Percentiles rank a stretch among this genome's conserved stretches.
Conservation (phyloP, 352 stramenopile genomes). For the Phytophthora sojae region DNA sequence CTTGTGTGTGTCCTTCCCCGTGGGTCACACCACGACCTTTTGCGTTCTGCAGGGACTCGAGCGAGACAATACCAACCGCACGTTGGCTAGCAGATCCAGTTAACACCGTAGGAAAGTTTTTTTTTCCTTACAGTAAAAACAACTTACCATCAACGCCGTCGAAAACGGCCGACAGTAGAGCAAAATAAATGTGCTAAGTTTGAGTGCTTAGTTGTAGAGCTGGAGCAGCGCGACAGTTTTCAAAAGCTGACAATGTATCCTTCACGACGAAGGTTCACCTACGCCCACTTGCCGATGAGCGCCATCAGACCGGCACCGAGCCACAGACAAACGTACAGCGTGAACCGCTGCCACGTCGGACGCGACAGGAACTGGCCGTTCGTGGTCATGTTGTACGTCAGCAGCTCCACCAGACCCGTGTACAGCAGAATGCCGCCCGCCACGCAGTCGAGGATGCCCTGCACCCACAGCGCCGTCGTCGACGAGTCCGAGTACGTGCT, state of each 20-base stretch:
- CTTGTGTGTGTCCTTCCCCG: no score
- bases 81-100: no score
- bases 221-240: not conserved
- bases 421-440: conserved; percentile 78
- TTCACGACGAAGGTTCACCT: conserved; percentile 8
- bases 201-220: no score
- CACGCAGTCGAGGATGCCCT: conserved; percentile 71
- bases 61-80: no score
- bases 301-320: conserved; percentile 65
- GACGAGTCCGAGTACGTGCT: conserved; percentile 62
- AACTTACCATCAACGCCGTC: no score
- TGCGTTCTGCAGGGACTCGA: no score
- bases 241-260: not conserved
- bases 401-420: conserved; percentile 51
- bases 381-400: conserved; percentile 65
- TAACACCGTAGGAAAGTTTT: no score
- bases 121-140: no score
- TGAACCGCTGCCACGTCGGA: conserved; percentile 38
- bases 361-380: conserved; percentile 64
- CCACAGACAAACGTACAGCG: conserved; percentile 57
- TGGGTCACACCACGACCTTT: no score
- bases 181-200: no score
- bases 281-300: conserved; percentile 77
- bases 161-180: no score
- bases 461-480: conserved; percentile 56